Conservation (phyloP, 2,329 filamentous ascomycete species). For the Colletotrichum echinochloae region DNA sequence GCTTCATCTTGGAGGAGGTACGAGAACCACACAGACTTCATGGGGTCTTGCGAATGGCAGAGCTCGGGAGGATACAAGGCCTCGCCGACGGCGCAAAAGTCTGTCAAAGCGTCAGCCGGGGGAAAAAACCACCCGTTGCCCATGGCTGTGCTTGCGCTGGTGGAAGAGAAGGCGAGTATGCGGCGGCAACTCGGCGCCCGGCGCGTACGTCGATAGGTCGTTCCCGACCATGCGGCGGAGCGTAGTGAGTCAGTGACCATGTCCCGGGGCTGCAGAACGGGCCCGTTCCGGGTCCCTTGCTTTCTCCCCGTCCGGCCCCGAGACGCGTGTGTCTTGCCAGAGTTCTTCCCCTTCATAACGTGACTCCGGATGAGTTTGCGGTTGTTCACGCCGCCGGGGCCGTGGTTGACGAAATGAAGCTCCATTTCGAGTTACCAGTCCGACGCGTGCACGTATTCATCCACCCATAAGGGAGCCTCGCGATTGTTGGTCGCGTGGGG, state of each 20-base stretch:
- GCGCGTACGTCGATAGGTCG: background rate
- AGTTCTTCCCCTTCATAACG: slow-evolving; percentile 15
- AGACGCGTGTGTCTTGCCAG: background rate
- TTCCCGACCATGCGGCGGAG: background rate
- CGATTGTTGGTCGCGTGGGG: background rate
- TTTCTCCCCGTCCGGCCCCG: background rate
- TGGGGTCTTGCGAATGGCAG: background rate
- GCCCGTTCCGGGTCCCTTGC: too few species aligned
- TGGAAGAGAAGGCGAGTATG: background rate
- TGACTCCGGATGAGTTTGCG: slow-evolving; percentile 7
- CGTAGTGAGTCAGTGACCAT: background rate
- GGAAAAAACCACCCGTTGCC: background rate
- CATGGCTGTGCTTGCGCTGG: background rate
- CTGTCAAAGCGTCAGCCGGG: background rate
- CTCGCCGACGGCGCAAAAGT: background rate
- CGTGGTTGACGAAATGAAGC: slow-evolving; percentile 7
- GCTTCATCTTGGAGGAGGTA: slow-evolving; percentile 1
- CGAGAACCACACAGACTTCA: background rate
- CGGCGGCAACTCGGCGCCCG: background rate
- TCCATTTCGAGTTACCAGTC: background rate
- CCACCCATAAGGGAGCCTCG: too few species aligned
- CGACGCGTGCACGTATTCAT: too few species aligned
- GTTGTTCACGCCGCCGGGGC: background rate
- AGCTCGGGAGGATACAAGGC: slow-evolving; percentile 12
- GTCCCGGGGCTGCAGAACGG: background rate